A percentile compares a stretch with the other conserved stretches of the same genome.
Conservation (phyloP, 306 rosid species). For the Potentilla sterilis region DNA sequence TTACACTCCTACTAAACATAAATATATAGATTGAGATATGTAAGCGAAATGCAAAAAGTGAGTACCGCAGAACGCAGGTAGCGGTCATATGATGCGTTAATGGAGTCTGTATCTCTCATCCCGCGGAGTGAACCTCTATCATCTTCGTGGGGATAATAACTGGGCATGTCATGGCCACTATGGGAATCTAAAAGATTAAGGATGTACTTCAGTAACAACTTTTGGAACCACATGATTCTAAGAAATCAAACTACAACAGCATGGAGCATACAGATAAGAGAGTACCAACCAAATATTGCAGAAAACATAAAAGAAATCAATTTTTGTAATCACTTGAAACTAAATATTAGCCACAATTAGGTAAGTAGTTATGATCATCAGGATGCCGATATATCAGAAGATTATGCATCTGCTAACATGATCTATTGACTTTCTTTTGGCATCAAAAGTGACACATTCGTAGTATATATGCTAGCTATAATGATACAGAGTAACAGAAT, state of each 20-base stretch:
- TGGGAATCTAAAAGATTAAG: conserved; percentile 59
- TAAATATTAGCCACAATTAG: neutral
- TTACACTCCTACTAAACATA: conserved; percentile 31
- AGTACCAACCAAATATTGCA: neutral
- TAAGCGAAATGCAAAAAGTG: conserved; percentile 24
- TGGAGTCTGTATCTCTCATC: conserved; percentile 82
- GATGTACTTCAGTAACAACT: conserved; percentile 30
- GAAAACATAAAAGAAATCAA: neutral
- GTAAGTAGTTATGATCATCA: neutral
- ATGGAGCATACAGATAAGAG: neutral
- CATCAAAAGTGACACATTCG: neutral
- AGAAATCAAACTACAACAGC: neutral
- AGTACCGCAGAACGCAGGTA: conserved; percentile 83
- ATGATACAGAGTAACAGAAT: neutral
- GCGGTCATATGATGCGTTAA: conserved; percentile 93
- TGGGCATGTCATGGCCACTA: conserved; percentile 62
- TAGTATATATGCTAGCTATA: conserved; percentile 1
- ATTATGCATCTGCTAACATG: conserved; percentile 4
- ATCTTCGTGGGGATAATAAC: conserved; percentile 68
- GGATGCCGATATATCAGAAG: neutral
- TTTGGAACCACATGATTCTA: neutral
- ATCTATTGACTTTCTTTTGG: neutral
- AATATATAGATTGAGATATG: neutral
- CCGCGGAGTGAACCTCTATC: conserved; percentile 74
- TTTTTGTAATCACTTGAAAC: neutral